Evolutionary conservation across 176 grass and related monocot genomes (phyloP), one percentile per base, ranked within the genome.

Genomic region (Lolium perenne): DNA sequence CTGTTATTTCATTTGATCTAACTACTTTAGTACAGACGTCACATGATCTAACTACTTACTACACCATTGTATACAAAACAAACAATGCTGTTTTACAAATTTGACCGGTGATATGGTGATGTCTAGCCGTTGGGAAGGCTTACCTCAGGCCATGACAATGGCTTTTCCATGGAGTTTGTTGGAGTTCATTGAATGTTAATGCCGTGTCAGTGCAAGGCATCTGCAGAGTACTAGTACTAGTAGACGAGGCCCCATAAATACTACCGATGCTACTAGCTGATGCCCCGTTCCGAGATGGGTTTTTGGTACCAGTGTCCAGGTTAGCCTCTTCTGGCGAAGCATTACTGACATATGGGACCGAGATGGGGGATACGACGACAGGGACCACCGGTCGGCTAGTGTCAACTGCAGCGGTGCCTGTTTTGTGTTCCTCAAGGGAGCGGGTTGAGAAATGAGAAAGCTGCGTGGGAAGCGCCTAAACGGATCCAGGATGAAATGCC

Each of bases 151-250:
- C 61, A 81, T 81, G 83, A 41, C 84, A 71, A 14, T 76, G 71
- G 12, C 72, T 86, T 83, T 82, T 72, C 54, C 70, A 72, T 63
- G 78, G 79, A 86, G 64, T 86, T 77, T 71, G 83, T 56, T 82
- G 83, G 72, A 22, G 63, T 13, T 38, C 84, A 80, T 74, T 84
- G 56, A 84, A 84, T 54, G 75, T 47, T 82, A 50, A 82, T 86
- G 72, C 84, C 79, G 79, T 82, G 88, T 81, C 62, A 58, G 60
- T 40, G 17, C 56, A 50, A 67, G 82, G 50, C 47, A 58, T 22
- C 10, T 11, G 0, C 16, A 16, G 29, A 61, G 83, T 75, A n/a
- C n/a, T n/a, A n/a, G n/a, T n/a, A n/a, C n/a, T n/a, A 74, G 78
- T 48, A 40, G 68, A 75, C 73, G 73, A 83, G 73, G 26, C 71